Evolutionary conservation across 2,329 filamentous ascomycete genomes (phyloP).

Genomic region (Colletotrichum plurivorum): DNA sequence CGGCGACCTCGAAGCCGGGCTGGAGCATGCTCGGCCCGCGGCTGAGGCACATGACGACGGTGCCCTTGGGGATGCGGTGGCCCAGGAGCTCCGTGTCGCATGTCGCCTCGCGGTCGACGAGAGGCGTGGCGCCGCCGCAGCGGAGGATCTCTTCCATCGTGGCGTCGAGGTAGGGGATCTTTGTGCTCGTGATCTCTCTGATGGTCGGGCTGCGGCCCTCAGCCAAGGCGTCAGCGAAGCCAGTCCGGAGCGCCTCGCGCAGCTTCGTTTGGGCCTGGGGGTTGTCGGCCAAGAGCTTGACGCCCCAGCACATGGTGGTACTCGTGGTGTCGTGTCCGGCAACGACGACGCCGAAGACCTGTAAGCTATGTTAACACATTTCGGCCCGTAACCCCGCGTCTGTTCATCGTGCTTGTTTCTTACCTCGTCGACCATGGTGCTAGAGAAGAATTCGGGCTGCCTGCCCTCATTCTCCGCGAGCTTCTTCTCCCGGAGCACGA

Average conservation of each 20-base stretch:
- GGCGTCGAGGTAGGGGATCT: conserved; percentile 54
- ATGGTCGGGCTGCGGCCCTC: conserved; percentile 47
- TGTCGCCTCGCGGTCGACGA: conserved; percentile 48
- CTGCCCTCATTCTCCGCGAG: conserved; percentile 35
- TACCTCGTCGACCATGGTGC: conserved; percentile 35
- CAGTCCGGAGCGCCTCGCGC: conserved; percentile 13
- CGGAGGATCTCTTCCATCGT: conserved; percentile 55
- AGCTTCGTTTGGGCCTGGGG: conserved; percentile 17
- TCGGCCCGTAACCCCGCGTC: too few relatives aligned
- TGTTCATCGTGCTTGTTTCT: background rate
- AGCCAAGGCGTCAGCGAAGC: conserved; percentile 35
- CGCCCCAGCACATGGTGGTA: conserved; percentile 48
- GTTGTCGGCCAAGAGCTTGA: conserved; percentile 41
- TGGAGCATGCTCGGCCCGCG: conserved; percentile 47
- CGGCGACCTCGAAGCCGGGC: conserved; percentile 46
- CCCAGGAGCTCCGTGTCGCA: conserved; percentile 53
- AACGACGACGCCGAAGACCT: conserved; percentile 48
- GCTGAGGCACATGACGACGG: conserved; percentile 48
- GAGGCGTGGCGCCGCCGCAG: conserved; percentile 46
- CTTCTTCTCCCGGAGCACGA: conserved; percentile 35
- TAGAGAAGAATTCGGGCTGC: conserved; percentile 31
- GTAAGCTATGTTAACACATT: background rate
- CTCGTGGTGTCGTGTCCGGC: conserved; percentile 49
- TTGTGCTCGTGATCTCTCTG: conserved; percentile 46
- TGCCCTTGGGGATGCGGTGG: conserved; percentile 51